phyloP scores from a whole-genome alignment of 345 rosid species.

The Xanthoceras sorbifolium region DNA sequence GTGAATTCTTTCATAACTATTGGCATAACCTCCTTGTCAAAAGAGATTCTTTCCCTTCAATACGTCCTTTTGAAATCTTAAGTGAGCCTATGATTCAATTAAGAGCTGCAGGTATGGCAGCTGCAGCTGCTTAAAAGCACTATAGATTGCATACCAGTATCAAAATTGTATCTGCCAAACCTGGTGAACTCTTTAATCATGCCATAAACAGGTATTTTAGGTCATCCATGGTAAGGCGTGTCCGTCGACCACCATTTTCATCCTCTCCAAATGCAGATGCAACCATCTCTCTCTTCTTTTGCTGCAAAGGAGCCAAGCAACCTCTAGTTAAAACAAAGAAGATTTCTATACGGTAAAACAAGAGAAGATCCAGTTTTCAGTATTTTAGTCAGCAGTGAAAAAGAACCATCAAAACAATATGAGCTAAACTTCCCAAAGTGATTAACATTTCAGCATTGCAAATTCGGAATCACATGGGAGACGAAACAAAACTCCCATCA shows the following conservation, averaged over 20 bases:
- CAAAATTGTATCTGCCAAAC: constrained; percentile 19
- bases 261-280: constrained; percentile 98
- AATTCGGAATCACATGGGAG: background rate
- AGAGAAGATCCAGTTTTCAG: background rate
- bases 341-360: background rate
- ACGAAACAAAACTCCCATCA: too few relatives aligned
- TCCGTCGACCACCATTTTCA: constrained; percentile 66
- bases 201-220: constrained; percentile 82
- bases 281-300: constrained; percentile 94
- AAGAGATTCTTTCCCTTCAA: background rate
- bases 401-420: background rate
- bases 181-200: constrained; percentile 33
- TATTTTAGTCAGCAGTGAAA: background rate
- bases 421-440: too few relatives aligned
- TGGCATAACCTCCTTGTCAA: background rate
- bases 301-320: constrained; percentile 40
- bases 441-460: too few relatives aligned
- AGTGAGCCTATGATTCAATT: constrained; percentile 6
- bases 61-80: background rate
- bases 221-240: constrained; percentile 86
- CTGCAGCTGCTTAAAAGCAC: constrained; percentile 20
- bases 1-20: constrained; percentile 5
- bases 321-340: background rate
- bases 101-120: background rate
- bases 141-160: constrained; percentile 31